Evolutionary conservation across 805 yeast genomes (phyloP), one percentile per base, ranked within the genome.

Genomic region (Metschnikowia dekortorum): DNA sequence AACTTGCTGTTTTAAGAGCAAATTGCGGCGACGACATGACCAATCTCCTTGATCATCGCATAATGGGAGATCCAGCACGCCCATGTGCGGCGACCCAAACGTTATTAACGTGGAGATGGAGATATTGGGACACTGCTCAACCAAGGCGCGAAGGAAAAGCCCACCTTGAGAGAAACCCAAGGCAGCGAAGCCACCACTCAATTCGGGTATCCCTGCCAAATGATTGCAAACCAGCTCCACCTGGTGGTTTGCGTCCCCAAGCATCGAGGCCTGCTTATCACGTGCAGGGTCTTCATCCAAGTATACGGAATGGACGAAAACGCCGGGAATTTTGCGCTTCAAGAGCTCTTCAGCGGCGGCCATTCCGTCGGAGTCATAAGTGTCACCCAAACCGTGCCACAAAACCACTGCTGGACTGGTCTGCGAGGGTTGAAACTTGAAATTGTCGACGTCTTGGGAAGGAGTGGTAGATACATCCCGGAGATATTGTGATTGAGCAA

Each of bases 101-200:
- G 95, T 85, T 11, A 87, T 69, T 44, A 87, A 67, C 31, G 73
- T 81, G 46, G 76, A 64, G 2, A 85, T 71, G 3, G 55, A 44
- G 3, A 64, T 56, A 14, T 43, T 48, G 3, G 71, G 64, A 64
- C 92, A 87, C 26, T 78, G 65, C 61, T 88, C 85, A 30, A 81
- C 71, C 30, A 84, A 75, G 5, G 84, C 84, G 42, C 96, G 67
- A n/a, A 85, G 67, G 53, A 87, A 82, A n/a, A 87, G 65, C 0
- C 96, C 96, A 38, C 96, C 96, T 62, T 87, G 96, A 0, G 92
- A 85, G 56, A 85, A 83, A 5, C 96, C 96, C 38, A 87, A 74
- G 6, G 84, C 87, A 62, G 85, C 84, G 60, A 86, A 84, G 0
- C 91, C 91, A 33, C 66, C 49, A 1, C 50, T 38, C 7, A 86